A percentile compares a stretch with the other conserved stretches of the same genome.
Evolutionary conservation across 305 asterid species (phyloP).

Genomic region (Fraxinus xanthoxyloides): DNA sequence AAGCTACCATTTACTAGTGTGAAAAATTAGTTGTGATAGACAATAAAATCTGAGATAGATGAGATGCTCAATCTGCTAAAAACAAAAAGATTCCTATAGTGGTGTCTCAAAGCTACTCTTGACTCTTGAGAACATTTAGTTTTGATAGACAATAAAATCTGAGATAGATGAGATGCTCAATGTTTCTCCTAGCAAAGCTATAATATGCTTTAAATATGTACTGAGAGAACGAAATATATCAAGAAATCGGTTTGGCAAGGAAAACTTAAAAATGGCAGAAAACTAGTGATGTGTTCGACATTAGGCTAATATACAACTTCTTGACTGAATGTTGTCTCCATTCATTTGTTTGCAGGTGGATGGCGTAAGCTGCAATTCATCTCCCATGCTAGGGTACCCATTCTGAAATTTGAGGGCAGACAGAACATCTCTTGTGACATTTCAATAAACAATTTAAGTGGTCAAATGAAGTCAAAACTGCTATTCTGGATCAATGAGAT

Average conservation of each 20-base stretch:
- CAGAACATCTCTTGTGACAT: conserved; percentile 76
- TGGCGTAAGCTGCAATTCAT: conserved; percentile 56
- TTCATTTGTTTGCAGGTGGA: conserved; percentile 56
- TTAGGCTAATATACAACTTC: not conserved
- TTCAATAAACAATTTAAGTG: conserved; percentile 78
- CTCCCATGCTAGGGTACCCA: conserved; percentile 77
- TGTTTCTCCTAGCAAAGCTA: not conserved
- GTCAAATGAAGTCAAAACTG: conserved; percentile 92
- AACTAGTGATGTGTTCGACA: not conserved
- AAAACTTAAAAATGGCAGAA: not conserved
- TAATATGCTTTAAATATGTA: conserved; percentile 4
- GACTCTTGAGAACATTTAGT: conserved; percentile 1
- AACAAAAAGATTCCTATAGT: not conserved
- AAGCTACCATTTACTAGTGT: not conserved
- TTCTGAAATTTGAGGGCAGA: conserved; percentile 65
- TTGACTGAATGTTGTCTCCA: not conserved
- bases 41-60: not conserved
- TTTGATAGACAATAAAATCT: not conserved
- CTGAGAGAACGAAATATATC: conserved; percentile 4
- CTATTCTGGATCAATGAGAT: conserved; percentile 80
- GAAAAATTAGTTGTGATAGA: not conserved
- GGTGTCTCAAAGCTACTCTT: conserved; percentile 11
- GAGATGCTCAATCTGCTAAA: not conserved
- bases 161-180: conserved; percentile 10
- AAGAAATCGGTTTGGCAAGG: not conserved